Evolutionary conservation across 1,284 basidiomycete genomes (phyloP), one percentile per base, ranked within the genome.

Genomic region (Paramarasmius palmivorus): DNA sequence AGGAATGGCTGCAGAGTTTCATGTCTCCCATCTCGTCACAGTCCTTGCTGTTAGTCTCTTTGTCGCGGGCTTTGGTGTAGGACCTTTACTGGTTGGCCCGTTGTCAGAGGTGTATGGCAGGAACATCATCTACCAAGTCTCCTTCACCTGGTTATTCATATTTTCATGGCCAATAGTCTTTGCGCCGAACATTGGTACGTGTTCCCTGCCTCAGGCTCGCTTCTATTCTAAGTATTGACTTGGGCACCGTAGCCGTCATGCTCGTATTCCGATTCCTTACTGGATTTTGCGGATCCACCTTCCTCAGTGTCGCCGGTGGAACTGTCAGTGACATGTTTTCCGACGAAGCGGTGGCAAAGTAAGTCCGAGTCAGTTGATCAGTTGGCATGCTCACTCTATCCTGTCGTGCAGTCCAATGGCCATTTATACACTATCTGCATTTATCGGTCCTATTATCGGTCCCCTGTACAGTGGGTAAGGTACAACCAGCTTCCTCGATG

Each of bases 271-370:
- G 89, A 3, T 90, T 89, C 65, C 59, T 90, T 17, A 81, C 80
- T 26, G 92, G 91, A 0, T 79, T 88, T 50, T 82, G 77, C 54
- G 81, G 90, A 0, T 74, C 87, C 0, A 85, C 90, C 0, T 94
- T 94, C 67, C 70, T 94, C 20, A 86, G 82, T 54, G 91, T 94
- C 1, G 85, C 88, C 0, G 92, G 92, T 0, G 92, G 92, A 2
- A 86, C 83, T 46, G 81, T 93, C 17, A 84, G 84, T 19, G 92
- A 93, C 65, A 65, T 92, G 54, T 93, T 92, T 62, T 66, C 72
- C 0, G 82, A 89, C 57, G 63, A 68, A 0, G 73, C 78, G 14
- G 84, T 93, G 8, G 86, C 82, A 46, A 85, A 76, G 83, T 90
- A 62, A 58, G 85, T 74, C 4, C 37, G 8, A 23, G 36, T 42